These are phyloP conservation scores for Albizia julibrissin DNA, from an alignment of 306 rosid species.

Conservation along the genomic window DNA sequence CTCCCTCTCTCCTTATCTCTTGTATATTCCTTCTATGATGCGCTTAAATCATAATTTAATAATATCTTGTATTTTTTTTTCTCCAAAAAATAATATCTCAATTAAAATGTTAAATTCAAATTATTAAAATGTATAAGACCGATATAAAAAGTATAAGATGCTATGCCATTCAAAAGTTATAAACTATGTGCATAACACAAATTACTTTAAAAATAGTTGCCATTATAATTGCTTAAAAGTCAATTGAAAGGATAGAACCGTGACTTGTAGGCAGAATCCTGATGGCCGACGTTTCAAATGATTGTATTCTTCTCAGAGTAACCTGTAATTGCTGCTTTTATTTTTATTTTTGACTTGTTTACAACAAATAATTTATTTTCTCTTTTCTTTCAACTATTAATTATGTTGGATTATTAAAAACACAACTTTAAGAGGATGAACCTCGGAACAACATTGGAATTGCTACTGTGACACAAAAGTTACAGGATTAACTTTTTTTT, in stretches of 20 bases:
- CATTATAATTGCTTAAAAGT: too few relatives aligned
- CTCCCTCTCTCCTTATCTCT: background rate
- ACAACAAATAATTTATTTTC: background rate
- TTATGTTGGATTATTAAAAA: too few relatives aligned
- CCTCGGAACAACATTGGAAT: rapidly evolving
- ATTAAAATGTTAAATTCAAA: too few relatives aligned
- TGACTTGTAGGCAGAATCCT: background rate
- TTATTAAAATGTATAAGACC: too few relatives aligned
- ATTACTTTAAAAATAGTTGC: too few relatives aligned
- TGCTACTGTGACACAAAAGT: too few relatives aligned
- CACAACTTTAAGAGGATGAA: too few relatives aligned
- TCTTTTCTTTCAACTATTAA: background rate
- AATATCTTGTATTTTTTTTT: background rate
- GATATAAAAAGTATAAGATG: too few relatives aligned
- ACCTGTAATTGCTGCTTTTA: background rate
- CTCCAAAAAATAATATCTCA: background rate
- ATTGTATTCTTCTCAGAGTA: background rate
- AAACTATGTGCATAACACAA: too few relatives aligned
- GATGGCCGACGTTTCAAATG: background rate
- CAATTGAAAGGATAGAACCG: background rate
- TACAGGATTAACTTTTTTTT: too few relatives aligned
- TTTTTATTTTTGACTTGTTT: background rate
- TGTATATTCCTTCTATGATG: background rate
- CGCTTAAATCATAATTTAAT: background rate
- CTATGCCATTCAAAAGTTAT: too few relatives aligned